Evolutionary conservation across 1,284 basidiomycete genomes (phyloP).

Genomic region (Ceratobasidium sp.): DNA sequence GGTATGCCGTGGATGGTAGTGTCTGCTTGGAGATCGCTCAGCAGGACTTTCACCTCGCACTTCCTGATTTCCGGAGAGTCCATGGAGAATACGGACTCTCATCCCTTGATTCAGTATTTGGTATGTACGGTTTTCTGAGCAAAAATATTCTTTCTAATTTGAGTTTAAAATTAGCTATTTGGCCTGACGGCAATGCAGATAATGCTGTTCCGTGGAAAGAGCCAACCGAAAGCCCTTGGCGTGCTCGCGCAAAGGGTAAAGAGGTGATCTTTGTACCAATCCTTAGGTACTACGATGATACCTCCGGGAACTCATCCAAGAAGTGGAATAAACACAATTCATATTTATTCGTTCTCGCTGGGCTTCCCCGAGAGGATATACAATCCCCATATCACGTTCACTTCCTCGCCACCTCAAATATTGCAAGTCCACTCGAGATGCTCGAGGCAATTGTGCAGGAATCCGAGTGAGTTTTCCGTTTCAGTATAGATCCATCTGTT

Average conservation of each 20-base stretch:
- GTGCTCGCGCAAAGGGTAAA: not conserved
- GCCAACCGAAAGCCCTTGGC: not conserved
- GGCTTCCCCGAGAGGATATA: slow-evolving; percentile 49
- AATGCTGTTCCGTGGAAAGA: not conserved
- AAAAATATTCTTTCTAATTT: no score
- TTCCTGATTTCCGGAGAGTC: not conserved
- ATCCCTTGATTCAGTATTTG: not conserved
- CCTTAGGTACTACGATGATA: slow-evolving; percentile 58
- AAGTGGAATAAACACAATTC: slow-evolving; percentile 61
- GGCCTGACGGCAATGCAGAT: not conserved
- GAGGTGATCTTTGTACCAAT: not conserved
- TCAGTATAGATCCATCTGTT: no score
- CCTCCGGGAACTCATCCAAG: slow-evolving; percentile 59
- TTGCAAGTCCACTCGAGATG: slow-evolving; percentile 59
- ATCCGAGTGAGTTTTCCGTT: no score
- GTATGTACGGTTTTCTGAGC: no score
- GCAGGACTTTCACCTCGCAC: not conserved
- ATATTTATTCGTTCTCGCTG: slow-evolving; percentile 54
- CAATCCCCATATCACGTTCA: slow-evolving; percentile 54
- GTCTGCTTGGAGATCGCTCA: not conserved
- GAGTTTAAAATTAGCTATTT: no score
- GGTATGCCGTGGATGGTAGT: not conserved
- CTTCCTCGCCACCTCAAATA: slow-evolving; percentile 59
- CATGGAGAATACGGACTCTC: not conserved
- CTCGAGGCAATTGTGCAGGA: slow-evolving; percentile 56